Percentiles rank a stretch among this genome's conserved stretches.
phyloP scores from a whole-genome alignment of 2,329 filamentous ascomycete species.

The Metarhizium rileyi region DNA sequence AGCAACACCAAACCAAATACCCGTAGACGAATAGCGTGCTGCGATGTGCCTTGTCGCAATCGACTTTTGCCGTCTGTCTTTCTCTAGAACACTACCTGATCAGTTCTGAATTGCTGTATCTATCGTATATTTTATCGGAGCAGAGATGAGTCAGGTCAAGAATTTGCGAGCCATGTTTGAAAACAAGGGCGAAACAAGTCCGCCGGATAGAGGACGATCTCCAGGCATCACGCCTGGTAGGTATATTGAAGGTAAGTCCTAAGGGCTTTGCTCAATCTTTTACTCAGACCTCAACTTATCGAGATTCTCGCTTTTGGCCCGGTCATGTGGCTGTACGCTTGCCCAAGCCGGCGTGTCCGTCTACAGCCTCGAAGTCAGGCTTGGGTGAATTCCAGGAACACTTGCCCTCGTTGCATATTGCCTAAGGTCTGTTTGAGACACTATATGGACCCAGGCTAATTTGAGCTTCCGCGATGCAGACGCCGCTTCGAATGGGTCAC shows the following conservation, averaged over 20 bases:
- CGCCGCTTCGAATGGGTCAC: slow-evolving; percentile 35
- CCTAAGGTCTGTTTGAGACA: slow-evolving; percentile 7
- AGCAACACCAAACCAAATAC: too few relatives aligned
- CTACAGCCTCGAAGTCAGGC: neutral
- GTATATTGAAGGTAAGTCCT: slow-evolving; percentile 12
- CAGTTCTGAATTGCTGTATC: neutral
- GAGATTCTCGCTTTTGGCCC: neutral
- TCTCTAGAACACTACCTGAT: neutral
- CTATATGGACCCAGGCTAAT: slow-evolving; percentile 15
- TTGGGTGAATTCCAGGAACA: neutral
- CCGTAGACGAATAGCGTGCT: too few relatives aligned
- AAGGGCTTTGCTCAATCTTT: neutral
- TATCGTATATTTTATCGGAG: neutral
- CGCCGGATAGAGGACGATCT: slow-evolving; percentile 61
- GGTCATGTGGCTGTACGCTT: neutral
- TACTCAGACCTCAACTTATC: neutral
- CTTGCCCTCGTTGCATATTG: neutral
- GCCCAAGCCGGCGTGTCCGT: neutral
- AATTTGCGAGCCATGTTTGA: slow-evolving; percentile 76
- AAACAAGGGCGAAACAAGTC: slow-evolving; percentile 55
- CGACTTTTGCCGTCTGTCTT: neutral
- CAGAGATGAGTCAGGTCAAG: slow-evolving; percentile 54
- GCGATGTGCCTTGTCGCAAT: neutral
- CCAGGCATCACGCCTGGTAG: slow-evolving; percentile 37
- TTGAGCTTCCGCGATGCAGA: slow-evolving; percentile 14